Percentiles rank a stretch among this genome's conserved stretches.
phyloP scores from a whole-genome alignment of 192 early-diverging fungal species.

The Coemansia sp. region DNA sequence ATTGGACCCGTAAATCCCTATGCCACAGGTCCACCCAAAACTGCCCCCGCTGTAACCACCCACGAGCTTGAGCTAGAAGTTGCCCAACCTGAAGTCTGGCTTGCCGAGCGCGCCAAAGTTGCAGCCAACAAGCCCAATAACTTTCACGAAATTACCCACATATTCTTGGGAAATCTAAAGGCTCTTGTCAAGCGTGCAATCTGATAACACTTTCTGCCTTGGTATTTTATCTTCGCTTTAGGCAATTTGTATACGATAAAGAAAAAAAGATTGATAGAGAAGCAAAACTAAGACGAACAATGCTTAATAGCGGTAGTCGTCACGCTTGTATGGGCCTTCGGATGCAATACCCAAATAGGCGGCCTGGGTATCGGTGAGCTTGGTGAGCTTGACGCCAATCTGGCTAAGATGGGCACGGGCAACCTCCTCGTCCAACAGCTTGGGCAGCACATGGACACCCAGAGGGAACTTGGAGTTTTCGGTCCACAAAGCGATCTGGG shows the following conservation, averaged over 20 bases:
- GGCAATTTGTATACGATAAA: background rate
- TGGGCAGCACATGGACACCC: constrained; percentile 98
- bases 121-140: constrained; percentile 60
- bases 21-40: constrained; percentile 42
- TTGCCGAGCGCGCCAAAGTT: constrained; percentile 63
- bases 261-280: background rate
- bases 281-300: background rate
- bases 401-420: constrained; percentile 91
- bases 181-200: constrained; percentile 58
- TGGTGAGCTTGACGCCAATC: constrained; percentile 93
- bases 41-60: constrained; percentile 51
- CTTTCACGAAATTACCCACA: constrained; percentile 68
- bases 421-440: constrained; percentile 99
- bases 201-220: background rate
- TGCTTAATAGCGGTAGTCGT: constrained; percentile 91
- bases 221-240: background rate
- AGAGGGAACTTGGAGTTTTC: constrained; percentile 80
- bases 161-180: constrained; percentile 79
- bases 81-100: constrained; percentile 55
- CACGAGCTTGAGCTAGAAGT: constrained; percentile 90
- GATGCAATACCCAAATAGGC: constrained; percentile 79
- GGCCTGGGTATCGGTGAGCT: constrained; percentile 65
- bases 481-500: constrained; percentile 99
- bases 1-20: constrained; percentile 40
- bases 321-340: constrained; percentile 95